Base-by-base conservation (phyloP, 1,139 yeast genomes). In the Geotrichum macrosporum region DNA sequence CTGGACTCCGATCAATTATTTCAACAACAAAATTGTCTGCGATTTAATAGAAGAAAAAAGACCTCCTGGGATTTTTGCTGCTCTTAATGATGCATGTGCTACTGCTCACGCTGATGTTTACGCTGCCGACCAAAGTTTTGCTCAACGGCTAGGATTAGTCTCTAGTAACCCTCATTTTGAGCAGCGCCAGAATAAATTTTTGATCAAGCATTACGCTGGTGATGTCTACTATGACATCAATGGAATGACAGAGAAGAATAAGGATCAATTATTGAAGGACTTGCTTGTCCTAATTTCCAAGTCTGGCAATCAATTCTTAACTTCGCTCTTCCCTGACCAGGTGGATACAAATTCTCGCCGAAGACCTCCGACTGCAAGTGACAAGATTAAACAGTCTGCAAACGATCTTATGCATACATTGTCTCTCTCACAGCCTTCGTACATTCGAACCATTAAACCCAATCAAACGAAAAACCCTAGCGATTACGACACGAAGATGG, bases 1-100 rank as follows among this genome's bases (percentile, higher is more conserved):
- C 64, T 94, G 99, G 99, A 86, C 95, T 6, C 98, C 98, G 16
- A 94, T 94, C 63, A 85, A 92, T 55, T 94, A 88, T 68, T 94
- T 94, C 71, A 92, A 94, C 69, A 94, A 94, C 68, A 84, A 92
- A 67, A 84, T 94, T 57, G 99, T 94, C 35, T 94, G 98, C 72
- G 99, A 94, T 61, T 75, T 94, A 64, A 94, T 94, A 63, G 99
- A 94, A 68, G 86, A 88, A 30, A 79, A 80, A 50, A 78, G 96
- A 61, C 98, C 98, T 1, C 97, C 97, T 0, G 99, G 99, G 52
- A 76, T 94, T 44, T 89, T 94, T 70, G 94, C 98, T 2, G 96
- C 96, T 1, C 75, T 94, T 67, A 92, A 92, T 66, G 99, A 94
- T 70, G 92, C 97, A 0, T 83, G 89, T 63, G 96, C 96, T 42